Conservation (phyloP, 192 early-diverging fungal species). For the Coemansia sp. region DNA sequence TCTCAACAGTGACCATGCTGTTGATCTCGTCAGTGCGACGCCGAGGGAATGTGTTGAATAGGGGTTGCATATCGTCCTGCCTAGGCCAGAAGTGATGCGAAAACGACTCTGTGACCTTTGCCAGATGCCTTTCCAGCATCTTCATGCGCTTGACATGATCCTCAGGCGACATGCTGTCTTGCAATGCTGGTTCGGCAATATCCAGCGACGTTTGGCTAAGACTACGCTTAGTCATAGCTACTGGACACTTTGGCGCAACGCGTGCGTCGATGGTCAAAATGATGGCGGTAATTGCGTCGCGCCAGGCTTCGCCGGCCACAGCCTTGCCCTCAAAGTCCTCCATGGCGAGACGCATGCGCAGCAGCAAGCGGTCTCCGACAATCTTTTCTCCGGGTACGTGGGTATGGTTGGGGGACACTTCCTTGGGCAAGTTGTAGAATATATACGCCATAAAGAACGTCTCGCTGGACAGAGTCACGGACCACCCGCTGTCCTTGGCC, state of each 20-base stretch:
- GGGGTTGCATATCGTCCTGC: conserved; percentile 33
- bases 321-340: conserved; percentile 49
- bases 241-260: conserved; percentile 36
- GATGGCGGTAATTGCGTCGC: conserved; percentile 52
- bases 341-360: conserved; percentile 57
- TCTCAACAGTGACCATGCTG: conserved; percentile 13
- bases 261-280: conserved; percentile 56
- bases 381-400: conserved; percentile 36
- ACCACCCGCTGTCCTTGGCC: conserved; percentile 50
- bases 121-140: conserved; percentile 52
- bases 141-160: conserved; percentile 54
- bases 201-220: conserved; percentile 42
- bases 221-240: conserved; percentile 23
- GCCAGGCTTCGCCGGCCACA: conserved; percentile 49
- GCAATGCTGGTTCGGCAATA: conserved; percentile 9
- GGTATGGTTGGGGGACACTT: conserved; percentile 25
- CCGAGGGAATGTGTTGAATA: conserved; percentile 52
- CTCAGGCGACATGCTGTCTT: conserved; percentile 30
- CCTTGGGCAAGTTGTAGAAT: conserved; percentile 48
- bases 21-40: conserved; percentile 37
- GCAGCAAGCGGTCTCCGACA: conserved; percentile 49
- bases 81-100: conserved; percentile 54
- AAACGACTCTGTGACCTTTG: conserved; percentile 53
- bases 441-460: conserved; percentile 56
- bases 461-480: conserved; percentile 54